Percentiles rank a stretch among this genome's conserved stretches.
phyloP scores from a whole-genome alignment of 257 asterid species.

The Scutellaria galericulata region DNA sequence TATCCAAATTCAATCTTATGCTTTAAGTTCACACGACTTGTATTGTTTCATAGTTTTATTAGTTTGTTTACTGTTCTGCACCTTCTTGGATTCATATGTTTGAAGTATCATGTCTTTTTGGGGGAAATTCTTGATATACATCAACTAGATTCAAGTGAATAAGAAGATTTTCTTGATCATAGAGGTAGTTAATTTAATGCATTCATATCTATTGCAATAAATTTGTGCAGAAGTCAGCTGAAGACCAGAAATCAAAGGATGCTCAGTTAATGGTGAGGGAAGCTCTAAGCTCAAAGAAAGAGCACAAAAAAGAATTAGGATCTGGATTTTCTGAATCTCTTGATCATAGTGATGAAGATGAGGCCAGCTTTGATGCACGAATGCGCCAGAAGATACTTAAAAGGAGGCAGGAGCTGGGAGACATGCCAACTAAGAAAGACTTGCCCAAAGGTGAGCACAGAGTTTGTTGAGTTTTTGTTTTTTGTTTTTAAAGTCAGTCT shows the following conservation, averaged over 20 bases:
- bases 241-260: slow-evolving; percentile 60
- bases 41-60: background rate
- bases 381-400: slow-evolving; percentile 90
- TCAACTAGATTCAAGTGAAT: slow-evolving; percentile 25
- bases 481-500: slow-evolving; percentile 24
- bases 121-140: background rate
- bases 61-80: slow-evolving; percentile 18
- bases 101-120: slow-evolving; percentile 9
- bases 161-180: background rate
- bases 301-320: slow-evolving; percentile 57
- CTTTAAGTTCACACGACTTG: slow-evolving; percentile 18
- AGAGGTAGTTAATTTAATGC: slow-evolving; percentile 22
- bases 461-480: slow-evolving; percentile 7
- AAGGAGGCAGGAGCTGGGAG: slow-evolving; percentile 79
- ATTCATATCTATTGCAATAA: slow-evolving; percentile 35
- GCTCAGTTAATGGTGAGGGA: slow-evolving; percentile 76
- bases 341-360: slow-evolving; percentile 80
- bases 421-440: slow-evolving; percentile 56
- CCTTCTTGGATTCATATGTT: slow-evolving; percentile 27
- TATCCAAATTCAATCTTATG: slow-evolving; percentile 6
- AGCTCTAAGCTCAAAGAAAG: slow-evolving; percentile 78
- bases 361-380: slow-evolving; percentile 76
- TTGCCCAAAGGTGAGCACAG: slow-evolving; percentile 55
- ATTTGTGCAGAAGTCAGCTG: slow-evolving; percentile 65
- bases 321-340: slow-evolving; percentile 49